Conservation (phyloP, 2,329 filamentous ascomycete species). For the Colletotrichum sublineola region DNA sequence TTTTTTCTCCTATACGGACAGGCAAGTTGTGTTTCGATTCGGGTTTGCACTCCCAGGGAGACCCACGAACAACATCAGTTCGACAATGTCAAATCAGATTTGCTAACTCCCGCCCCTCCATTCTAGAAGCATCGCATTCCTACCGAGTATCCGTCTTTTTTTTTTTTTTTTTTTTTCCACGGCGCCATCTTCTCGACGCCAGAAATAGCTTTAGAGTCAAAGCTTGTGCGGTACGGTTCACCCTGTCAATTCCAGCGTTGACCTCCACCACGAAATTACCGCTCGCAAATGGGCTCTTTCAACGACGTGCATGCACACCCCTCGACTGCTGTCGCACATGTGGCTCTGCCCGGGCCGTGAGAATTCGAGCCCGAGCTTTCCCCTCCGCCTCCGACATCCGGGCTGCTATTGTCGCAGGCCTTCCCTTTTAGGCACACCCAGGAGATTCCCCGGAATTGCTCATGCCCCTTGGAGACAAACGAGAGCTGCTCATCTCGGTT, state of each 20-base stretch:
- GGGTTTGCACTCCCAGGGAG: conserved; percentile 17
- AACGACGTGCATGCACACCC: neutral
- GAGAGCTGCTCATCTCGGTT: conserved; percentile 32
- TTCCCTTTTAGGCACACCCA: conserved; percentile 31
- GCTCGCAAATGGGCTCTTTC: conserved; percentile 18
- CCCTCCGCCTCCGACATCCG: conserved; percentile 33
- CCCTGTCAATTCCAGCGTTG: conserved; percentile 23
- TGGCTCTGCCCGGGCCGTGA: neutral
- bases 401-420: conserved; percentile 35
- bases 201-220: conserved; percentile 35
- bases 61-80: conserved; percentile 19
- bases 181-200: conserved; percentile 33
- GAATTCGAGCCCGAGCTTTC: conserved; percentile 26
- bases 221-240: conserved; percentile 21
- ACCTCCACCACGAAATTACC: conserved; percentile 35
- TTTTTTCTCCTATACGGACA: too few relatives aligned
- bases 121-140: conserved; percentile 30
- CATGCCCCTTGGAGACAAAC: conserved; percentile 30
- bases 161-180: neutral
- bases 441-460: conserved; percentile 28
- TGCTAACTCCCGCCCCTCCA: conserved; percentile 10
- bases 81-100: conserved; percentile 23
- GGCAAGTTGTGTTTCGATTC: neutral
- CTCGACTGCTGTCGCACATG: conserved; percentile 12
- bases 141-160: too few relatives aligned